phyloP scores from a whole-genome alignment of 352 stramenopile species.

The Globisporangium apiculatum region DNA sequence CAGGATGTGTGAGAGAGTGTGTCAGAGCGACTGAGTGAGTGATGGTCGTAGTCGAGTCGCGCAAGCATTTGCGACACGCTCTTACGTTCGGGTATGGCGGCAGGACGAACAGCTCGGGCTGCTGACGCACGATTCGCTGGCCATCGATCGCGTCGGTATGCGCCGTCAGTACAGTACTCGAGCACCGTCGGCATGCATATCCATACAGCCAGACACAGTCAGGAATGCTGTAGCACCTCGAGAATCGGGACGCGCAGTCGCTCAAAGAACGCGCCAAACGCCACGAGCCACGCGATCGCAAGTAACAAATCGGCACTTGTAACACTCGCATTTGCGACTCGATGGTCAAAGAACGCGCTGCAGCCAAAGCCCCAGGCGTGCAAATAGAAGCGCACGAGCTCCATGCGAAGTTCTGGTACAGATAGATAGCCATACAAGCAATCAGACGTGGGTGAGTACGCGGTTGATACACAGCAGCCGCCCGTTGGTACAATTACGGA shows the following conservation, averaged over 20 bases:
- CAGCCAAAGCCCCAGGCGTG: conserved; percentile 66
- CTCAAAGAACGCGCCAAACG: conserved; percentile 42
- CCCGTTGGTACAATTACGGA: conserved; percentile 4
- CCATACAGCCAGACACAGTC: too few relatives aligned
- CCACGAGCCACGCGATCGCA: conserved; percentile 42
- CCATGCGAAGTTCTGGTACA: conserved; percentile 20
- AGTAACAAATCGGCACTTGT: conserved; percentile 41
- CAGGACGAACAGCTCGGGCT: neutral
- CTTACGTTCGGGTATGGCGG: conserved; percentile 12
- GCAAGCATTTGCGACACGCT: neutral
- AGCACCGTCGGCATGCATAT: too few relatives aligned
- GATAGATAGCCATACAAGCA: neutral
- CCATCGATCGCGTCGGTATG: too few relatives aligned
- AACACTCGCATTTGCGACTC: neutral
- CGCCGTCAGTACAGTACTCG: too few relatives aligned
- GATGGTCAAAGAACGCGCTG: conserved; percentile 25
- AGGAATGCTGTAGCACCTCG: conserved; percentile 9
- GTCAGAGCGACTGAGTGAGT: too few relatives aligned
- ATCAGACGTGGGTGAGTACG: neutral
- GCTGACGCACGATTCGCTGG: neutral
- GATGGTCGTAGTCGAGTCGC: neutral
- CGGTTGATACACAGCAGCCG: neutral
- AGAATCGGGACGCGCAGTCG: conserved; percentile 36
- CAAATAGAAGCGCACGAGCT: conserved; percentile 52
- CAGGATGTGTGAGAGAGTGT: too few relatives aligned